phyloP scores from a whole-genome alignment of 345 rosid genomes.

The Citrus maxima region DNA sequence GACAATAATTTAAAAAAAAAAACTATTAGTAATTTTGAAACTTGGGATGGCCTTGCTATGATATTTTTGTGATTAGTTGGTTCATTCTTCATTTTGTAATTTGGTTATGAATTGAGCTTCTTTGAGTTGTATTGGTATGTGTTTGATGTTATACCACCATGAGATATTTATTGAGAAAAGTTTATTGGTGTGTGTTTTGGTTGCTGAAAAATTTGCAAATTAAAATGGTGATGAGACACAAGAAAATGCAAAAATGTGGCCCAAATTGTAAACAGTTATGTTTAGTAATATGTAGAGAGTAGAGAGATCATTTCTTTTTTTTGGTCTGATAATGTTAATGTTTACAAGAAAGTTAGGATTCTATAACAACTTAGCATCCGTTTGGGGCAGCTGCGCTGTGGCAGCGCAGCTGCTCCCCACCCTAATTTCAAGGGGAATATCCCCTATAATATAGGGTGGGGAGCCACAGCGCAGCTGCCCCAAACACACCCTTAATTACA shows the following conservation, averaged over 20 bases:
- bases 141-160: not conserved
- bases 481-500: not conserved
- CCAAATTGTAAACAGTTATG: not conserved
- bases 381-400: no score
- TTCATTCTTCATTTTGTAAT: no score
- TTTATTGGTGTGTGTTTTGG: constrained; percentile 4
- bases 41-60: no score
- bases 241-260: not conserved
- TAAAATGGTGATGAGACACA: not conserved
- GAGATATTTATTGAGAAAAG: not conserved
- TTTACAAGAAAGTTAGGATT: not conserved
- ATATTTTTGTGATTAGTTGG: no score
- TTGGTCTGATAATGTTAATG: not conserved
- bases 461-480: no score
- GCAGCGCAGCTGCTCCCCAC: no score
- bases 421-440: no score
- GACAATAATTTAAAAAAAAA: constrained; percentile 18
- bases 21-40: no score
- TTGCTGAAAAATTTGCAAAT: not conserved
- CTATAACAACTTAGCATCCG: not conserved
- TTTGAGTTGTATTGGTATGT: no score
- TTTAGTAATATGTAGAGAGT: constrained; percentile 10
- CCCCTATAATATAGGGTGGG: no score
- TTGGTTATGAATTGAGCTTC: no score
- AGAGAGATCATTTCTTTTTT: not conserved